Conservation (phyloP, 805 yeast species). For the Isabelozyma heimii region DNA sequence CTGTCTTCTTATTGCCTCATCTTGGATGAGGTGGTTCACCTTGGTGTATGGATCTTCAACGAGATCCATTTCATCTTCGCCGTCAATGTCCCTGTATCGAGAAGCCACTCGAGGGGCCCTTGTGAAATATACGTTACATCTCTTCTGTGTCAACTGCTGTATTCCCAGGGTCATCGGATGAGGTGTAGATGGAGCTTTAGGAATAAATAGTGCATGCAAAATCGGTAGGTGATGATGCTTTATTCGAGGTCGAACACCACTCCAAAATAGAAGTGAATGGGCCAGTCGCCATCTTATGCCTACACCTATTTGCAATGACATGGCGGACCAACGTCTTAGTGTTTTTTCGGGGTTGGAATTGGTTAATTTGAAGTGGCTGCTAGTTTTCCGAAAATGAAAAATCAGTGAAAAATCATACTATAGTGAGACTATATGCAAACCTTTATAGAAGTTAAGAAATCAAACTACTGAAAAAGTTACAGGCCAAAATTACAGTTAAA, state of each 20-base stretch:
- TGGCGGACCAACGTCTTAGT: not conserved
- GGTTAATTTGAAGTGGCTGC: too few relatives aligned
- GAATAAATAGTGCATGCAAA: not conserved
- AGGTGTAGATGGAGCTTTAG: not conserved
- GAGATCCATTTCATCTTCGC: not conserved
- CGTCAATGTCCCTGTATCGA: not conserved
- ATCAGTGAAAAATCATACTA: not conserved
- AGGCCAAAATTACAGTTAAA: not conserved
- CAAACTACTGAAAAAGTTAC: not conserved
- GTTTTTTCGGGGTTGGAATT: not conserved
- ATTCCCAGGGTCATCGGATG: not conserved
- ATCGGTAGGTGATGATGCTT: not conserved
- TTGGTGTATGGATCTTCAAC: not conserved
- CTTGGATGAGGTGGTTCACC: not conserved
- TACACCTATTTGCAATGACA: not conserved
- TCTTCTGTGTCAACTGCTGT: not conserved
- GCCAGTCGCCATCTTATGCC: not conserved
- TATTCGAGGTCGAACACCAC: not conserved
- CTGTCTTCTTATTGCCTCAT: constrained; percentile 1
- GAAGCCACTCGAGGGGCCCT: not conserved
- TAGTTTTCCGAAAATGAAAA: not conserved
- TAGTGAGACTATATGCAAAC: not conserved
- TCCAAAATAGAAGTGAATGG: not conserved
- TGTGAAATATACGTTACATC: not conserved
- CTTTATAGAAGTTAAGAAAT: not conserved